These are phyloP conservation scores for Adansonia gregorii DNA, from an alignment of 441 rosid genomes.

Conservation along the genomic window DNA sequence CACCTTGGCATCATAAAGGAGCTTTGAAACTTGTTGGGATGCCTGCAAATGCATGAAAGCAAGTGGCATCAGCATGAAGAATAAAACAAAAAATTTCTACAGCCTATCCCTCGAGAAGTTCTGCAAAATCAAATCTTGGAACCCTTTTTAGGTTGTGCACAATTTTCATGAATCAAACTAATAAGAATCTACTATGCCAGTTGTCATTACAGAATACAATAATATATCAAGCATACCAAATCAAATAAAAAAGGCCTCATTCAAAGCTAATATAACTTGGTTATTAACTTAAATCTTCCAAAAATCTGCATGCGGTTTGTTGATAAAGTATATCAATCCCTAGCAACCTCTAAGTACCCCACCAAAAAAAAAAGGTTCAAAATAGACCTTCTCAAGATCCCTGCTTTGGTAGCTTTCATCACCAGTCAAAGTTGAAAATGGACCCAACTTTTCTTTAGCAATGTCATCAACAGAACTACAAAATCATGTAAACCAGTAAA, in stretches of 20 bases:
- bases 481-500: slow-evolving; percentile 26
- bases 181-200: neutral
- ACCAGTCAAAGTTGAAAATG: slow-evolving; percentile 68
- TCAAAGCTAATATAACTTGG: neutral
- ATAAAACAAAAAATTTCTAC: slow-evolving; percentile 22
- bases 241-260: neutral
- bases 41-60: slow-evolving; percentile 47
- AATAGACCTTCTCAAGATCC: slow-evolving; percentile 94
- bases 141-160: neutral
- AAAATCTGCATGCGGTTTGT: neutral
- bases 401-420: slow-evolving; percentile 92
- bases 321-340: neutral
- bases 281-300: neutral
- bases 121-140: neutral
- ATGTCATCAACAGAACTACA: slow-evolving; percentile 80
- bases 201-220: neutral
- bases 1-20: slow-evolving; percentile 76
- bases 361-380: neutral
- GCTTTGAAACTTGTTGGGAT: slow-evolving; percentile 89
- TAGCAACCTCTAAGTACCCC: neutral
- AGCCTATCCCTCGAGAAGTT: neutral
- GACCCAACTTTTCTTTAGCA: slow-evolving; percentile 75
- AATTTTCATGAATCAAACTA: slow-evolving; percentile 16
- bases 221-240: neutral
- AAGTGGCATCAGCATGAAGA: slow-evolving; percentile 30